These are phyloP conservation scores for Rhododendron molle DNA, from an alignment of 148 eudicot genomes.

Conservation along the genomic window DNA sequence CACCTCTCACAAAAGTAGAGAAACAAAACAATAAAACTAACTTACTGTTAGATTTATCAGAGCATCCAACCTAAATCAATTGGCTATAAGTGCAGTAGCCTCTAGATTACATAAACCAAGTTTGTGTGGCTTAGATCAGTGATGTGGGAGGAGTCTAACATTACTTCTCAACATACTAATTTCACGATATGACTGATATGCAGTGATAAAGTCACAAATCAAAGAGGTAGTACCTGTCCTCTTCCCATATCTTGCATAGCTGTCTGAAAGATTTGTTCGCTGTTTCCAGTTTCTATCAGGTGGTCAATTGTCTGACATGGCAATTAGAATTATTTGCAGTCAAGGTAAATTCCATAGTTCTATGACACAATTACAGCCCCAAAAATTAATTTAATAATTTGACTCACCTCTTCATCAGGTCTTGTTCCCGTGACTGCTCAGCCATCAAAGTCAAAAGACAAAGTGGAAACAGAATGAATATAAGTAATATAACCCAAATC, in stretches of 20 bases:
- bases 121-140: background rate
- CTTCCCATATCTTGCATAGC: constrained; percentile 51
- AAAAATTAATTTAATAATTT: background rate
- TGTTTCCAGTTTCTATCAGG: constrained; percentile 56
- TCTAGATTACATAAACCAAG: background rate
- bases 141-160: background rate
- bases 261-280: constrained; percentile 56
- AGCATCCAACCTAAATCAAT: background rate
- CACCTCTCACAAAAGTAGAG: background rate
- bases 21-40: background rate
- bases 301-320: constrained; percentile 42
- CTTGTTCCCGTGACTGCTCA: constrained; percentile 50
- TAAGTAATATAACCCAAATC: background rate
- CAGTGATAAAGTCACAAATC: background rate
- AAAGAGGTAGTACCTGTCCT: constrained; percentile 37
- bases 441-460: constrained; percentile 3
- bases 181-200: background rate
- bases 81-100: background rate
- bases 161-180: background rate
- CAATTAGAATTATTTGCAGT: background rate
- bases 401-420: constrained; percentile 55
- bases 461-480: background rate
- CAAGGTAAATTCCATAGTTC: background rate
- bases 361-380: background rate
- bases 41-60: background rate